Conservation (phyloP, 1,139 yeast species). For the Hansenula lynferdii region DNA sequence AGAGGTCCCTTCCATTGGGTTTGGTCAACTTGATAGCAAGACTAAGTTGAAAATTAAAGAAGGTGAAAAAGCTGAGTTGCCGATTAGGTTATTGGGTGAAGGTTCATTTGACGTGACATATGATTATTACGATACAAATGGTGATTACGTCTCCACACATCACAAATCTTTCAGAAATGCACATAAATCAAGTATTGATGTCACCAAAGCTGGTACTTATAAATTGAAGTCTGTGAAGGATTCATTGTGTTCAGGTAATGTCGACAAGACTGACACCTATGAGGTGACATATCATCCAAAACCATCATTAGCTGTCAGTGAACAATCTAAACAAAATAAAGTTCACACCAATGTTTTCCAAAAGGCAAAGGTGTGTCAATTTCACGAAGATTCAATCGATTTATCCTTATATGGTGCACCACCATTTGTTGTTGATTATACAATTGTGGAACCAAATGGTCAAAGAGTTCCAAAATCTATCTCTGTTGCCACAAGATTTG, state of each 20-base stretch:
- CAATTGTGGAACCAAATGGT: constrained; percentile 58
- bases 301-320: constrained; percentile 45
- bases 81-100: constrained; percentile 50
- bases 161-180: constrained; percentile 29
- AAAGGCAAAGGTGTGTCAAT: constrained; percentile 41
- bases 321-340: constrained; percentile 25
- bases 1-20: constrained; percentile 56
- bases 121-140: constrained; percentile 28
- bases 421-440: constrained; percentile 73
- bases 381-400: constrained; percentile 44
- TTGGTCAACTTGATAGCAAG: constrained; percentile 30
- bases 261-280: constrained; percentile 33
- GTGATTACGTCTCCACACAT: constrained; percentile 21
- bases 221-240: constrained; percentile 53
- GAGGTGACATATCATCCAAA: constrained; percentile 47
- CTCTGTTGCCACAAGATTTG: constrained; percentile 48
- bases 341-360: constrained; percentile 23
- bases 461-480: constrained; percentile 28
- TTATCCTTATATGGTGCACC: constrained; percentile 53
- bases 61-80: constrained; percentile 55
- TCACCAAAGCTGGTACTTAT: constrained; percentile 59
- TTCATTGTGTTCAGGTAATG: constrained; percentile 64
- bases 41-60: constrained; percentile 45
- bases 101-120: constrained; percentile 45
- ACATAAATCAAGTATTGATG: constrained; percentile 36